A percentile compares a stretch with the other conserved stretches of the same genome.
Evolutionary conservation across 1,139 yeast species (phyloP).

Genomic region (Geotrichum cucujoidarum): DNA sequence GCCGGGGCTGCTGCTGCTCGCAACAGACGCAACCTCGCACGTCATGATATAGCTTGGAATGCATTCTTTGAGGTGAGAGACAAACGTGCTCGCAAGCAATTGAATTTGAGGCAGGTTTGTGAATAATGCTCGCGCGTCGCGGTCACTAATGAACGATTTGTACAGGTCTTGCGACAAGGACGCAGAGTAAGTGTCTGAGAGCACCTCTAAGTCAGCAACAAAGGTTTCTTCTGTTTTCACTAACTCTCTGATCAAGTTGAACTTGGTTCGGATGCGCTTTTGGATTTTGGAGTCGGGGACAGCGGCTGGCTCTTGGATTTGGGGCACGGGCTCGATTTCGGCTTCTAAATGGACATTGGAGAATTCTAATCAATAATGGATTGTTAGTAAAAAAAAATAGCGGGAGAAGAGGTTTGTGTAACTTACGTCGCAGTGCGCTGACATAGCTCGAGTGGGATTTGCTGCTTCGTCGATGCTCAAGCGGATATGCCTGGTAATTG

Average conservation of each 20-base stretch:
- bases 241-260: constrained; percentile 36
- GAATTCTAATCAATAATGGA: neutral
- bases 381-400: neutral
- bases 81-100: constrained; percentile 30
- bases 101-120: constrained; percentile 34
- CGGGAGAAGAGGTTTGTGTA: too few species aligned
- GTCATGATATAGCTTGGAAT: constrained; percentile 29
- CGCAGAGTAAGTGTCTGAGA: constrained; percentile 32
- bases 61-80: constrained; percentile 26
- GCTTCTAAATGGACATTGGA: constrained; percentile 4
- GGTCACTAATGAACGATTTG: constrained; percentile 30
- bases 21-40: constrained; percentile 19
- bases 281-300: constrained; percentile 16
- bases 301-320: neutral
- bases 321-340: neutral
- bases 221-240: constrained; percentile 36
- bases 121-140: constrained; percentile 31
- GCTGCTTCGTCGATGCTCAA: neutral
- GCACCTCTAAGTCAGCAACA: constrained; percentile 36
- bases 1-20: constrained; percentile 9
- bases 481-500: neutral
- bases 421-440: neutral
- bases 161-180: constrained; percentile 28
- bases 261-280: constrained; percentile 25
- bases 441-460: neutral